Base-by-base conservation (phyloP, 164 flowering plant genomes). In the Vitis amurensis region DNA sequence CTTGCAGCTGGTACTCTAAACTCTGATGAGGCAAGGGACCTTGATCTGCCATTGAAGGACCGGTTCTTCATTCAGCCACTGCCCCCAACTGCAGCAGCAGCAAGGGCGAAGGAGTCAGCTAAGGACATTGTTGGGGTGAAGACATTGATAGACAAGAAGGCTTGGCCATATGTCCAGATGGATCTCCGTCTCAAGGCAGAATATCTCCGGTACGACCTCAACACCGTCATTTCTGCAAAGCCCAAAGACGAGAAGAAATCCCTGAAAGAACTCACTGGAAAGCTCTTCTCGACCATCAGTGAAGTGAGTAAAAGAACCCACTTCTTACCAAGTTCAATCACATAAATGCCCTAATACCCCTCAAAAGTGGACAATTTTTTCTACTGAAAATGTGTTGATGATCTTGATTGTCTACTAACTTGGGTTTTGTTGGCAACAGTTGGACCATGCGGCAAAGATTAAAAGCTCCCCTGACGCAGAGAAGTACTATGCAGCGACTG, bases 371-470 rank as follows among this genome's bases (percentile, higher is more conserved):
- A 23, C 27, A 23, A 23, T 23, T 14, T 52, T 9, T 27, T 31
- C 51, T 37, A 7, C 47, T 56, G 27, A 23, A 23, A 23, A 23
- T 23, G 27, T 23, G 17, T 30, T 55, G n/a, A 29, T 68, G 60
- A 10, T 27, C 17, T 72, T 52, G 23, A 1, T 31, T 9, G 52
- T 30, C 16, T 60, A 12, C 9, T 15, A 30, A 48, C 0, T 61
- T 60, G 29, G 19, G 17, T 49, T 58, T 29, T 64, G 44, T 64
- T 17, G 9, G 70, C 51, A n/a, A 55, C 86, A 94, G 98, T 69
- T 94, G 81, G 97, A 92, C 75, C 67, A 88, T 72, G 98, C 98
- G 1, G 97, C 98, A n/a, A 94, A 94, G 86, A 86, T 64, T 27
- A 94, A 94, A 88, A 91, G 92, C 88, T 67, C 80, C 37, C 64